Conservation (phyloP, 768 basidiomycete genomes). For the Candolleomyces aberdarensis region DNA sequence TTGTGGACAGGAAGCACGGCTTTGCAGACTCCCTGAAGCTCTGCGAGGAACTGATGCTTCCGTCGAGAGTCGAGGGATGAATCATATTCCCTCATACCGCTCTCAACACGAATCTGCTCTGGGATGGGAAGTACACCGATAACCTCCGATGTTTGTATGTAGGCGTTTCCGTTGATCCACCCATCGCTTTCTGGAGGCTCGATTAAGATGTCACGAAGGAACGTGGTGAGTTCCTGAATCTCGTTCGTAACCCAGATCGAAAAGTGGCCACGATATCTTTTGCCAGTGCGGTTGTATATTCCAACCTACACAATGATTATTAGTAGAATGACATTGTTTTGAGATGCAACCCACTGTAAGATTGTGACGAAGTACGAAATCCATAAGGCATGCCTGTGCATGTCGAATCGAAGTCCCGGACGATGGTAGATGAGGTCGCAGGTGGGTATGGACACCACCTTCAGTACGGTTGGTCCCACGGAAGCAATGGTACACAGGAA, state of each 20-base stretch:
- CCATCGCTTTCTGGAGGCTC: conserved; percentile 3
- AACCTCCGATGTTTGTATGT: conserved; percentile 13
- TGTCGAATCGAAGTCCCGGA: conserved; percentile 21
- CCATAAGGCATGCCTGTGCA: conserved; percentile 18
- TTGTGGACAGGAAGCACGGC: conserved; percentile 23
- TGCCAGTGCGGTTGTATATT: neutral
- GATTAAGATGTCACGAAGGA: conserved; percentile 6
- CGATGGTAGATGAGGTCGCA: conserved; percentile 17
- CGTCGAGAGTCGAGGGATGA: neutral
- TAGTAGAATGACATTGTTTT: neutral
- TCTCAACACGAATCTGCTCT: neutral
- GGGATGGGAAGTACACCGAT: neutral
- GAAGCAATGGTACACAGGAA: conserved; percentile 24
- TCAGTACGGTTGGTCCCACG: conserved; percentile 31
- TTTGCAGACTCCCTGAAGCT: conserved; percentile 22
- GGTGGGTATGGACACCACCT: conserved; percentile 32
- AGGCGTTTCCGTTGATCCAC: conserved; percentile 20
- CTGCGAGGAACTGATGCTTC: neutral
- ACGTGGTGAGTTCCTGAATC: neutral
- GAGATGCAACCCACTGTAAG: conserved; percentile 14
- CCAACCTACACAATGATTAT: neutral
- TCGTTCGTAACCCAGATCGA: neutral
- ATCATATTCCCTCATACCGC: neutral
- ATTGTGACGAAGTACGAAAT: conserved; percentile 26
- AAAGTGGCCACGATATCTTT: conserved; percentile 3